Percentiles rank a stretch among this genome's conserved stretches.
Evolutionary conservation across 208 protist species (phyloP).

Genomic region (Angomonas ambiguus): DNA sequence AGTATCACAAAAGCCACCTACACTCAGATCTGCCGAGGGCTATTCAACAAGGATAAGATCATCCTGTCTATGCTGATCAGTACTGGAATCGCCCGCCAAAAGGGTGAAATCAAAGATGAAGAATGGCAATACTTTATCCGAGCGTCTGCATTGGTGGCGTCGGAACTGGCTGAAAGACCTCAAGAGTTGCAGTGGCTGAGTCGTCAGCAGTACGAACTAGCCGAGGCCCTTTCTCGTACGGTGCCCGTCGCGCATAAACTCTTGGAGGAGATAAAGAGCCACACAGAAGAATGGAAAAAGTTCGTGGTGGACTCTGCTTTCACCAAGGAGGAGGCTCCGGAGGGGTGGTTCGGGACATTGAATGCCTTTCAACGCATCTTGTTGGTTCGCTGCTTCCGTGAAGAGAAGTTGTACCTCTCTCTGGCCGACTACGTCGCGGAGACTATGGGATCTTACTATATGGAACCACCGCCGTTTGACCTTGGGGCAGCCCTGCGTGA

Average conservation of each 20-base stretch:
- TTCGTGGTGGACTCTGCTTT: constrained; percentile 63
- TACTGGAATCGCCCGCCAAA: constrained; percentile 77
- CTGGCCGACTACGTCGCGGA: constrained; percentile 85
- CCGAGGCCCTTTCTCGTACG: constrained; percentile 72
- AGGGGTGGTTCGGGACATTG: constrained; percentile 51
- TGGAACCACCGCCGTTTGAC: constrained; percentile 93
- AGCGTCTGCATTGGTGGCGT: constrained; percentile 79
- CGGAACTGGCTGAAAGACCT: constrained; percentile 55
- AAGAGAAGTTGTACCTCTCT: constrained; percentile 94
- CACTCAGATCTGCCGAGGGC: constrained; percentile 94
- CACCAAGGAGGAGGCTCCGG: constrained; percentile 48
- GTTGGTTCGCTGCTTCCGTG: constrained; percentile 91
- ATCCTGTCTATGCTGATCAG: constrained; percentile 94
- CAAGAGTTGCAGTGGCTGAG: constrained; percentile 54
- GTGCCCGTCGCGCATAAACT: constrained; percentile 71
- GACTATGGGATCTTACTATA: constrained; percentile 89
- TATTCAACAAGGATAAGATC: constrained; percentile 98
- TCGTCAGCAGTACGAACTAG: constrained; percentile 81
- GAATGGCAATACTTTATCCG: constrained; percentile 93
- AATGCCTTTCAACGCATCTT: constrained; percentile 92
- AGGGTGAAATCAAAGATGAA: constrained; percentile 56
- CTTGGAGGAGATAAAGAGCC: constrained; percentile 34
- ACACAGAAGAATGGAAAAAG: constrained; percentile 51
- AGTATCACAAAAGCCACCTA: constrained; percentile 91
- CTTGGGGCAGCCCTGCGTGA: constrained; percentile 84